phyloP scores from a whole-genome alignment of 306 rosid genomes.

The Vigna mungo region DNA sequence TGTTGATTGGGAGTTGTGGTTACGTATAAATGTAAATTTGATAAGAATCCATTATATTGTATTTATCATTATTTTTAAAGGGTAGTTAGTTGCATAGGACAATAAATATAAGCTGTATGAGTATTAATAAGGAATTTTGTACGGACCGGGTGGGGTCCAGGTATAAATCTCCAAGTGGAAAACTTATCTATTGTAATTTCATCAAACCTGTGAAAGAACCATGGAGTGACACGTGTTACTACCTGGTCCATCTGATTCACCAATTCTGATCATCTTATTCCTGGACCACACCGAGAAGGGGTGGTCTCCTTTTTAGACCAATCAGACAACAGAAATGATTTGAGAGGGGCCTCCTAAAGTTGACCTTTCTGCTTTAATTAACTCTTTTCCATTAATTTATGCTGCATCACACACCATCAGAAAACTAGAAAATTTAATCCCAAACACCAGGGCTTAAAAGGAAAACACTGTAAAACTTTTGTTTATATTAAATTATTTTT shows the following conservation, averaged over 20 bases:
- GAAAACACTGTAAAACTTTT: no score
- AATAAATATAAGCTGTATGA: not conserved
- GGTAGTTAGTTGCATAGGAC: not conserved
- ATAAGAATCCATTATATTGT: not conserved
- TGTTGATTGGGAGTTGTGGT: not conserved
- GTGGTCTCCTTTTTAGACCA: conserved; percentile 35
- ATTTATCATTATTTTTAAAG: not conserved
- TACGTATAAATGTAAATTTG: no score
- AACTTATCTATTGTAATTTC: conserved; percentile 14
- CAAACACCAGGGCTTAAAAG: no score
- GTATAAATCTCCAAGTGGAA: conserved; percentile 7
- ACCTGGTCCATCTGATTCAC: not conserved
- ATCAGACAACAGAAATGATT: conserved; percentile 28
- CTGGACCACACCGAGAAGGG: conserved; percentile 39
- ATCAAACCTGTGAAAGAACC: not conserved
- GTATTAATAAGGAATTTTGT: not conserved
- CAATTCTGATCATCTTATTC: conserved; percentile 13
- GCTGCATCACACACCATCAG: conserved; percentile 41
- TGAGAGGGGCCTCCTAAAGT: conserved; percentile 30
- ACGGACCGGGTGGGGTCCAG: not conserved
- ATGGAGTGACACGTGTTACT: conserved; percentile 31
- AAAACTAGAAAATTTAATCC: not conserved
- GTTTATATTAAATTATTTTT: no score
- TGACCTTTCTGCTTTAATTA: conserved; percentile 30
- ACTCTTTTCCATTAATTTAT: conserved; percentile 35